Evolutionary conservation across 768 basidiomycete genomes (phyloP).

Genomic region (Vararia minispora): DNA sequence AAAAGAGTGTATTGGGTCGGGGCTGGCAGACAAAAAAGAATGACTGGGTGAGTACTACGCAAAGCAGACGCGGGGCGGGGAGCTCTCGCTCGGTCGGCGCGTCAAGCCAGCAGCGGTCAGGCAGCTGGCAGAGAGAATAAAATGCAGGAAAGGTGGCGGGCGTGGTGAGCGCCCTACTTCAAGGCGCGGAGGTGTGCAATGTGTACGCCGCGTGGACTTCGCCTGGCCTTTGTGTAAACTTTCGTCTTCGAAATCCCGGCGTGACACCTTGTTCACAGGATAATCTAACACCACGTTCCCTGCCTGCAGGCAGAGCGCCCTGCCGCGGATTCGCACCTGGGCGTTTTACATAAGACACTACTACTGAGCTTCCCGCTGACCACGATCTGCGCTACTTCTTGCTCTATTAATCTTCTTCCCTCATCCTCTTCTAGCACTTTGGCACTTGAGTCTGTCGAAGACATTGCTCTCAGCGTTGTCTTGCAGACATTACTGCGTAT

Average conservation of each 20-base stretch:
- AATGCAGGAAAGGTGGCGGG: constrained; percentile 1
- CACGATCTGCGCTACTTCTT: too few relatives aligned
- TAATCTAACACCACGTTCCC: constrained; percentile 58
- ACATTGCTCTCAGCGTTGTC: too few relatives aligned
- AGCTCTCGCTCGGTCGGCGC: too few relatives aligned
- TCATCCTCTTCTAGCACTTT: too few relatives aligned
- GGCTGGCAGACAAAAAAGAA: constrained; percentile 11
- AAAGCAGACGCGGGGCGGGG: constrained; percentile 12
- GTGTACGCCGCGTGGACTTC: constrained; percentile 35
- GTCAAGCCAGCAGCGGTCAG: too few relatives aligned
- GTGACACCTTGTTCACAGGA: constrained; percentile 25
- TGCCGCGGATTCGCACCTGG: constrained; percentile 28
- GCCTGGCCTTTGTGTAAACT: constrained; percentile 10
- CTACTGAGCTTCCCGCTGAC: too few relatives aligned
- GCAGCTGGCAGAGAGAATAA: too few relatives aligned
- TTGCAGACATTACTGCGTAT: too few relatives aligned
- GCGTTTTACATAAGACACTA: constrained; percentile 29
- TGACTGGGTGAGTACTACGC: constrained; percentile 14
- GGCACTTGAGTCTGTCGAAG: too few relatives aligned
- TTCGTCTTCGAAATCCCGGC: constrained; percentile 11
- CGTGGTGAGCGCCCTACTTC: constrained; percentile 8
- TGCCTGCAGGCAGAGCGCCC: constrained; percentile 67
- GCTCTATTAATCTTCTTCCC: too few relatives aligned
- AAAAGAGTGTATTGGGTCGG: constrained; percentile 13
- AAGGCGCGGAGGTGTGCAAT: constrained; percentile 27